Percentiles rank a stretch among this genome's conserved stretches.
These are phyloP conservation scores for Brettanomyces anomalus DNA, from an alignment of 805 yeast genomes.

Conservation along the genomic window DNA sequence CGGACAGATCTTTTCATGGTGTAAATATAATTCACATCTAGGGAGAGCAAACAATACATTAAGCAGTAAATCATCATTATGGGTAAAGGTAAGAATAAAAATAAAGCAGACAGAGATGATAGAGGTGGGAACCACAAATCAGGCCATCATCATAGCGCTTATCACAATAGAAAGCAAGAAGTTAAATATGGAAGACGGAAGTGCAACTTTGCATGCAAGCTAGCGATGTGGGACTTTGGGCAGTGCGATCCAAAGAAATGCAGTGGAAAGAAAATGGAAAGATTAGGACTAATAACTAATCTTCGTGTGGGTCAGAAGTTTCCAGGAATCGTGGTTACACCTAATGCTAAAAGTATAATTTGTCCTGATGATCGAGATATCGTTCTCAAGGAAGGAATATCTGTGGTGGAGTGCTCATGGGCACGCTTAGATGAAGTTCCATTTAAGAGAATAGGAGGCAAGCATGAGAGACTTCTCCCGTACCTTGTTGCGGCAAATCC, in stretches of 20 bases:
- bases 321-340: constrained; percentile 84
- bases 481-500: constrained; percentile 94
- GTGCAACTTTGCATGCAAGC: constrained; percentile 61
- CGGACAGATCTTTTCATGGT: too few relatives aligned
- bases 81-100: constrained; percentile 48
- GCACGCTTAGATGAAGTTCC: constrained; percentile 97
- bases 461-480: constrained; percentile 78
- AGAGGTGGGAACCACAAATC: constrained; percentile 26
- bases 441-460: constrained; percentile 85
- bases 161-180: constrained; percentile 28
- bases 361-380: constrained; percentile 78
- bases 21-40: too few relatives aligned
- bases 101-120: constrained; percentile 27
- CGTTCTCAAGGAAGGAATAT: constrained; percentile 80
- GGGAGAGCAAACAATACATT: too few relatives aligned
- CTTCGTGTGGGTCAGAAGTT: constrained; percentile 90
- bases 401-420: constrained; percentile 99
- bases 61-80: constrained; percentile 15
- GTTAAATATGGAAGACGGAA: constrained; percentile 15
- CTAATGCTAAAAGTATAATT: constrained; percentile 83
- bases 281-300: constrained; percentile 73
- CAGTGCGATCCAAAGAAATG: constrained; percentile 98
- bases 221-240: constrained; percentile 99
- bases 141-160: constrained; percentile 46
- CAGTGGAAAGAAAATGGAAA: constrained; percentile 87